A percentile compares a stretch with the other conserved stretches of the same genome.
Conservation (phyloP, 345 rosid genomes). For the Acer saccharum region DNA sequence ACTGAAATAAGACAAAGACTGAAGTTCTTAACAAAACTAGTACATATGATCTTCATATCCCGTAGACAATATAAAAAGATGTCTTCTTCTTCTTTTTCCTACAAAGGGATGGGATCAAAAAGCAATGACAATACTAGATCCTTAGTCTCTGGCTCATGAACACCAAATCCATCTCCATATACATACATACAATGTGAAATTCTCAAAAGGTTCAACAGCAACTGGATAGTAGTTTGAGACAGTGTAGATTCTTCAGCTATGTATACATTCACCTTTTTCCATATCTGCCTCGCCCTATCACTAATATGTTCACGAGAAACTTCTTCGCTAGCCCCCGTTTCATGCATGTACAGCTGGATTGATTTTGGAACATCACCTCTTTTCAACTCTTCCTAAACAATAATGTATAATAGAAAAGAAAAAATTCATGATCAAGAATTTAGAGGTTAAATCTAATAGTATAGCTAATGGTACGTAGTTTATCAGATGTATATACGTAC, state of each 20-base stretch:
- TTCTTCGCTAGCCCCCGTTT: slow-evolving; percentile 26
- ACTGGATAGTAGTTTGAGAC: background rate
- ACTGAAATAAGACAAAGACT: too few species aligned
- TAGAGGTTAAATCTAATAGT: background rate
- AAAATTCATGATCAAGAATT: background rate
- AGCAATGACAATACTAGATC: too few species aligned
- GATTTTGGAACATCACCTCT: slow-evolving; percentile 36
- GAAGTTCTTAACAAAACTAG: too few species aligned
- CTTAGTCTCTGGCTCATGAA: background rate
- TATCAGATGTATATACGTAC: background rate
- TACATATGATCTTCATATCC: too few species aligned
- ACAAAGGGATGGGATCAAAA: too few species aligned
- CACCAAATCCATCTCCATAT: slow-evolving; percentile 17
- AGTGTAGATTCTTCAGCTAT: background rate
- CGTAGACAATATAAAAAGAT: too few species aligned
- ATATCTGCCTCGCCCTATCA: slow-evolving; percentile 1
- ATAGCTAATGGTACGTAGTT: too few species aligned
- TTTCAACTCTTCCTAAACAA: slow-evolving; percentile 26
- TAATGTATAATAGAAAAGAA: background rate
- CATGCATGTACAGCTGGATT: slow-evolving; percentile 37
- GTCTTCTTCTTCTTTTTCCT: too few species aligned
- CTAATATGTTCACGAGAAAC: slow-evolving; percentile 26
- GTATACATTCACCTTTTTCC: background rate
- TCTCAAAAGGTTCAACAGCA: background rate
- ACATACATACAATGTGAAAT: background rate